Evolutionary conservation across 495 filamentous ascomycete species (phyloP).

Genomic region (Penicillium subrubescens): DNA sequence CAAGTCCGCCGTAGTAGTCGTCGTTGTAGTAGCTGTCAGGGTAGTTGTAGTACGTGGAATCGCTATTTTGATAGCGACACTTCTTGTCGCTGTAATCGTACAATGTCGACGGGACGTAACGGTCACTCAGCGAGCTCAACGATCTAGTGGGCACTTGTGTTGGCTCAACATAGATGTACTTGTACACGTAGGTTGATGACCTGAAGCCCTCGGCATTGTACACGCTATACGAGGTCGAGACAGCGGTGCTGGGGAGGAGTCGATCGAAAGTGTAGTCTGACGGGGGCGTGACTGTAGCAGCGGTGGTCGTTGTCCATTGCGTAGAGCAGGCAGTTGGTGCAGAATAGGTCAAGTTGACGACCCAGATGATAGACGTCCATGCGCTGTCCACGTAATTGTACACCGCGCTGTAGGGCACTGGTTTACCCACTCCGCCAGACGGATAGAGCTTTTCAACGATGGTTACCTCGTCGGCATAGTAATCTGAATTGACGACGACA

Average conservation of each 20-base stretch:
- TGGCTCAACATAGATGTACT: slow-evolving; percentile 35
- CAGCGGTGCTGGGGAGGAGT: slow-evolving; percentile 26
- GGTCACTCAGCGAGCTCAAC: slow-evolving; percentile 27
- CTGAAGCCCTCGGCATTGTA: slow-evolving; percentile 28
- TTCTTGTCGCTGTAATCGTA: slow-evolving; percentile 25
- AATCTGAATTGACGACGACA: slow-evolving; percentile 24
- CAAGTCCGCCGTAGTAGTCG: slow-evolving; percentile 17
- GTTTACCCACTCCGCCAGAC: slow-evolving; percentile 23
- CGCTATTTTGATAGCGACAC: slow-evolving; percentile 12
- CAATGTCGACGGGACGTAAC: slow-evolving; percentile 20
- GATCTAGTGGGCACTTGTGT: slow-evolving; percentile 31
- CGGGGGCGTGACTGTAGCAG: slow-evolving; percentile 23
- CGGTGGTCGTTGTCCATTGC: slow-evolving; percentile 32
- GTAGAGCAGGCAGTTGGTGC: slow-evolving; percentile 40
- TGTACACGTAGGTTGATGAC: slow-evolving; percentile 32
- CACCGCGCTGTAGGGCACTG: slow-evolving; percentile 8
- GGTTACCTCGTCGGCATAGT: slow-evolving; percentile 27
- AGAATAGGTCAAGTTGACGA: slow-evolving; percentile 37
- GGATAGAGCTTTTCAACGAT: slow-evolving; percentile 40
- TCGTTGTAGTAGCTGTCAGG: slow-evolving; percentile 20
- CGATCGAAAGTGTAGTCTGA: slow-evolving; percentile 2
- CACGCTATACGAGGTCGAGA: slow-evolving; percentile 34
- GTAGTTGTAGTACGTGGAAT: slow-evolving; percentile 16
- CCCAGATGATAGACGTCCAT: slow-evolving; percentile 29
- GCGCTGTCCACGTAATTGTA: slow-evolving; percentile 12